These are phyloP conservation scores for Beauveria sp. DNA, from an alignment of 2,329 filamentous ascomycete genomes.

Conservation along the genomic window DNA sequence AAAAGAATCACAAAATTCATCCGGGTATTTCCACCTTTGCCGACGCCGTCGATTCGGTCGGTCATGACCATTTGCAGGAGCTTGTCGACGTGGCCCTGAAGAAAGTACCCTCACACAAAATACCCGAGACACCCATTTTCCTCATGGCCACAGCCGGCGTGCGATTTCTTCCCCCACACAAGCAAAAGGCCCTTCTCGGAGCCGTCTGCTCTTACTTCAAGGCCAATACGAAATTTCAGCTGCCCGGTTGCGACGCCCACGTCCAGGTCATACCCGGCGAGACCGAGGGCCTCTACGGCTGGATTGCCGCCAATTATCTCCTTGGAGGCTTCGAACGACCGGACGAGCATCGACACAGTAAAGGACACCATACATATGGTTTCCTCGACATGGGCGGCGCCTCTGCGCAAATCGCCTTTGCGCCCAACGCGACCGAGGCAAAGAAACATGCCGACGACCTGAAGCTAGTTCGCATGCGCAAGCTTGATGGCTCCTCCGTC, in stretches of 20 bases:
- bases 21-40: conserved; percentile 91
- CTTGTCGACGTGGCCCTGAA: conserved; percentile 76
- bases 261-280: conserved; percentile 93
- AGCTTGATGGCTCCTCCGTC: conserved; percentile 64
- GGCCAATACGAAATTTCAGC: conserved; percentile 66
- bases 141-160: conserved; percentile 94
- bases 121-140: conserved; percentile 83
- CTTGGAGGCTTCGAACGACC: conserved; percentile 82
- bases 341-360: conserved; percentile 68
- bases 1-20: conserved; percentile 87
- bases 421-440: conserved; percentile 85
- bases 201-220: conserved; percentile 79
- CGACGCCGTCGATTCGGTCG: conserved; percentile 65
- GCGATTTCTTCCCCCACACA: conserved; percentile 67
- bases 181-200: conserved; percentile 65
- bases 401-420: conserved; percentile 95
- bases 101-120: conserved; percentile 67
- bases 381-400: conserved; percentile 98
- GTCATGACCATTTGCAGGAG: conserved; percentile 69
- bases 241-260: conserved; percentile 85
- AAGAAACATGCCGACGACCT: conserved; percentile 84
- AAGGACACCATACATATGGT: conserved; percentile 88
- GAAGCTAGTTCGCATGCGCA: conserved; percentile 77
- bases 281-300: conserved; percentile 92
- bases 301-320: conserved; percentile 95